Conservation (phyloP, 2,329 filamentous ascomycete species). For the Bipolaris sorokiniana region DNA sequence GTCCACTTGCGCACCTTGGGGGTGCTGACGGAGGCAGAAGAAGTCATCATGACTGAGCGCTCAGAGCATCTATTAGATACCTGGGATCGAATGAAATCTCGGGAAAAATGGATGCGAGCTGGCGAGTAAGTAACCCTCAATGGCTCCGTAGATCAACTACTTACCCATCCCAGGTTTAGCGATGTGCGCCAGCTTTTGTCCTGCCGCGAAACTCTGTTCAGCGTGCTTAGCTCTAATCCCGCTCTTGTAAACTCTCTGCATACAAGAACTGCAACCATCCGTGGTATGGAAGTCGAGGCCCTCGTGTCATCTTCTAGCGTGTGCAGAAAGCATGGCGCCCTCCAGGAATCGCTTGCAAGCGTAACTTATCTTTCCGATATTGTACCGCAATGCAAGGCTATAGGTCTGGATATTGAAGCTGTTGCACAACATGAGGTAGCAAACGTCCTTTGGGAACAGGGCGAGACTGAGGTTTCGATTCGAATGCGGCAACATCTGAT, state of each 20-base stretch:
- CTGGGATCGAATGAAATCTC: slow-evolving; percentile 67
- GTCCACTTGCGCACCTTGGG: slow-evolving; percentile 59
- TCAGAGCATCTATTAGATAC: slow-evolving; percentile 66
- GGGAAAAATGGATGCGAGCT: slow-evolving; percentile 80
- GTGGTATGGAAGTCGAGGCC: slow-evolving; percentile 76
- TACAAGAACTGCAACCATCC: slow-evolving; percentile 67
- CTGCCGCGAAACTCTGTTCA: slow-evolving; percentile 81
- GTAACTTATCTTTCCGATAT: slow-evolving; percentile 83
- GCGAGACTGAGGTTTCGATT: slow-evolving; percentile 87
- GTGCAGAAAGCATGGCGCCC: slow-evolving; percentile 77
- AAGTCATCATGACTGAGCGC: slow-evolving; percentile 69
- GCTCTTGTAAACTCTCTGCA: slow-evolving; percentile 66
- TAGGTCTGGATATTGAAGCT: slow-evolving; percentile 79
- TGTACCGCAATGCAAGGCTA: slow-evolving; percentile 68
- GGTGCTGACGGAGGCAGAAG: slow-evolving; percentile 79
- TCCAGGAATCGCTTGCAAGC: slow-evolving; percentile 85
- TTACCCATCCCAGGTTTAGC: slow-evolving; percentile 63
- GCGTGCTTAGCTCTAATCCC: slow-evolving; percentile 74
- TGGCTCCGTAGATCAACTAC: slow-evolving; percentile 33
- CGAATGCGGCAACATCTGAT: slow-evolving; percentile 78
- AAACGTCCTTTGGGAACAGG: slow-evolving; percentile 91
- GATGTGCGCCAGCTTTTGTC: slow-evolving; percentile 83
- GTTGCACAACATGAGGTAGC: slow-evolving; percentile 82
- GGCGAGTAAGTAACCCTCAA: slow-evolving; percentile 64
- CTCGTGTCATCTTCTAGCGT: slow-evolving; percentile 76